Evolutionary conservation across 202 grass and related monocot species (phyloP).

Genomic region (Alloteropsis angusta): DNA sequence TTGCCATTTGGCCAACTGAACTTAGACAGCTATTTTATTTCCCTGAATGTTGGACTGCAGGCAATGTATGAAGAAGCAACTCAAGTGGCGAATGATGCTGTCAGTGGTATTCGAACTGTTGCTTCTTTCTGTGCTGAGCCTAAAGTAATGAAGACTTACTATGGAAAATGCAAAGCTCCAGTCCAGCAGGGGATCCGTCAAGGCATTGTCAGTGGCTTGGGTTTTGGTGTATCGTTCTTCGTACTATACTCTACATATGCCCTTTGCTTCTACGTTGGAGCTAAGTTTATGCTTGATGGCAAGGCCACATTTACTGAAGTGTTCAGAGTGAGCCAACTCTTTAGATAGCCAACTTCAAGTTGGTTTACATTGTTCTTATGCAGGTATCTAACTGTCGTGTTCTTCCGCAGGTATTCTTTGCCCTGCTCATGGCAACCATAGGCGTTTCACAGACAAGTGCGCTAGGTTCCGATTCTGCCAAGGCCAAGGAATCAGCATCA

Average conservation of each 20-base stretch:
- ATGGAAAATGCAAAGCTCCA: slow-evolving; percentile 45
- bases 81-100: slow-evolving; percentile 51
- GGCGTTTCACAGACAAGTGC: slow-evolving; percentile 41
- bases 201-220: slow-evolving; percentile 42
- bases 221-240: slow-evolving; percentile 37
- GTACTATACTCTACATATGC: slow-evolving; percentile 40
- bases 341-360: not conserved
- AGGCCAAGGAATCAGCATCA: slow-evolving; percentile 31
- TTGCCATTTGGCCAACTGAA: not conserved
- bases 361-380: not conserved
- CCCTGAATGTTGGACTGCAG: slow-evolving; percentile 20
- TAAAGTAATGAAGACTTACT: slow-evolving; percentile 41
- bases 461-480: slow-evolving; percentile 35
- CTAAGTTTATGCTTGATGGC: slow-evolving; percentile 31
- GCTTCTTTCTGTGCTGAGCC: slow-evolving; percentile 56
- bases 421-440: slow-evolving; percentile 38
- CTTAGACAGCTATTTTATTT: not conserved
- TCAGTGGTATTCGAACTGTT: slow-evolving; percentile 51
- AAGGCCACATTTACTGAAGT: slow-evolving; percentile 39
- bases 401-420: slow-evolving; percentile 44
- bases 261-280: slow-evolving; percentile 44
- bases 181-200: slow-evolving; percentile 29
- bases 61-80: slow-evolving; percentile 55
- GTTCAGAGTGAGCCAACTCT: slow-evolving; percentile 32
- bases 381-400: not conserved